Percentiles rank a stretch among this genome's conserved stretches.
These are phyloP conservation scores for Rhodamnia rubescens DNA, from an alignment of 345 rosid genomes.

Conservation along the genomic window DNA sequence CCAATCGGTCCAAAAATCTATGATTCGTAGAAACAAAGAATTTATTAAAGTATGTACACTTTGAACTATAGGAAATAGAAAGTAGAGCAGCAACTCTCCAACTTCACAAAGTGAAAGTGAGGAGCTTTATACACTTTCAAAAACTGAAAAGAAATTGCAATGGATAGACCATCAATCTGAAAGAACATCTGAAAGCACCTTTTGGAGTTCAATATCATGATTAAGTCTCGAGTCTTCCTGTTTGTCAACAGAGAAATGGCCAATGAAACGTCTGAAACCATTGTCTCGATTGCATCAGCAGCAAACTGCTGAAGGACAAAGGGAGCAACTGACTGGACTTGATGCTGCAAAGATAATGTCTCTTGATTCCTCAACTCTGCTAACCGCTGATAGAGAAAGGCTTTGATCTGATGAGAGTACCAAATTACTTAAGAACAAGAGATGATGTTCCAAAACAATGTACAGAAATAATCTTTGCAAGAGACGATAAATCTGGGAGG, in stretches of 20 bases:
- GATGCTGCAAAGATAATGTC: slow-evolving; percentile 80
- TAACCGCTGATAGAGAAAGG: slow-evolving; percentile 71
- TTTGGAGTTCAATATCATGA: slow-evolving; percentile 92
- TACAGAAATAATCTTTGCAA: not conserved
- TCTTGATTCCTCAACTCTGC: slow-evolving; percentile 66
- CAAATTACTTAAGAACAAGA: not conserved
- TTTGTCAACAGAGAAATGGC: slow-evolving; percentile 74
- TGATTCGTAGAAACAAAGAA: not conserved
- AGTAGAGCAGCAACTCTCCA: not conserved
- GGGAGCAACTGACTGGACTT: slow-evolving; percentile 85
- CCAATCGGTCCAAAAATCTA: slow-evolving; percentile 90
- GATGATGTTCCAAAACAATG: not conserved
- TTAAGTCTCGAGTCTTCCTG: slow-evolving; percentile 69
- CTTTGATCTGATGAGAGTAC: slow-evolving; percentile 49
- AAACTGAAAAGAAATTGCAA: not conserved
- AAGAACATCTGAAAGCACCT: slow-evolving; percentile 33
- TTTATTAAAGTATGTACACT: not conserved
- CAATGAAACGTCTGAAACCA: slow-evolving; percentile 49
- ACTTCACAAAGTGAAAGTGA: not conserved
- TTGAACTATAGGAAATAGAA: not conserved
- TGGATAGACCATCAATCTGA: not conserved
- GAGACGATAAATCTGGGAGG: not conserved
- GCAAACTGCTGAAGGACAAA: slow-evolving; percentile 84
- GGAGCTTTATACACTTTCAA: not conserved
- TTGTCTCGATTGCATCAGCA: slow-evolving; percentile 64